Evolutionary conservation across 352 stramenopile species (phyloP).

Genomic region (Pythium chondricola): DNA sequence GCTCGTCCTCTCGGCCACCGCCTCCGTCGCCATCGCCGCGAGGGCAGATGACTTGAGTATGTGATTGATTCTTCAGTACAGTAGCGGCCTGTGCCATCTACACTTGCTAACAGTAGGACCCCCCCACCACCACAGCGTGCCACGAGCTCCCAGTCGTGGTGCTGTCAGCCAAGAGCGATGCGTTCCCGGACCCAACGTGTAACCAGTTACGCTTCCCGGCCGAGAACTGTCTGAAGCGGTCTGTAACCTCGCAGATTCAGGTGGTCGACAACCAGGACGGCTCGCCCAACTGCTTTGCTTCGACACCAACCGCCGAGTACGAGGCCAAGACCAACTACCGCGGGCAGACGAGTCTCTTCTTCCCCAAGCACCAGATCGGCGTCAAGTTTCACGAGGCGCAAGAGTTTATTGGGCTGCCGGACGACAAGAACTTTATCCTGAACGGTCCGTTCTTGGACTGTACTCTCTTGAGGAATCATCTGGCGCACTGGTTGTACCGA

Average conservation of each 20-base stretch:
- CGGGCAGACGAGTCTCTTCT: constrained; percentile 70
- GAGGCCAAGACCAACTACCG: constrained; percentile 64
- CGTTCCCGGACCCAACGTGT: constrained; percentile 63
- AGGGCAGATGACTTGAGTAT: constrained; percentile 5
- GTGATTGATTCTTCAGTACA: background rate
- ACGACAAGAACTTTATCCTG: constrained; percentile 64
- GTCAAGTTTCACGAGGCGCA: constrained; percentile 46
- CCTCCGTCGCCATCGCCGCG: background rate
- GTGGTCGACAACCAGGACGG: constrained; percentile 57
- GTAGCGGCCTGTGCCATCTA: no score
- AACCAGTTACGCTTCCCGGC: constrained; percentile 65
- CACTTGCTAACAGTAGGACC: background rate
- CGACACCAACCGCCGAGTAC: constrained; percentile 30
- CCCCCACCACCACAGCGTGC: constrained; percentile 22
- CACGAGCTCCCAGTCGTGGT: constrained; percentile 69
- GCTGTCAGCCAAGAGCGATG: constrained; percentile 40
- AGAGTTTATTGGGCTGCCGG: constrained; percentile 49
- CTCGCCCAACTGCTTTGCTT: constrained; percentile 51
- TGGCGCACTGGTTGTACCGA: constrained; percentile 74
- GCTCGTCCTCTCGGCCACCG: constrained; percentile 4
- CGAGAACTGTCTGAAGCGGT: constrained; percentile 56
- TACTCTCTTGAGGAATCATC: constrained; percentile 67
- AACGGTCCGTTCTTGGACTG: constrained; percentile 74
- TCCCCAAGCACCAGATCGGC: constrained; percentile 72
- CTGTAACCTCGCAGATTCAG: constrained; percentile 41